Evolutionary conservation across 176 grass and related monocot genomes (phyloP).

Genomic region (Poa pratensis): DNA sequence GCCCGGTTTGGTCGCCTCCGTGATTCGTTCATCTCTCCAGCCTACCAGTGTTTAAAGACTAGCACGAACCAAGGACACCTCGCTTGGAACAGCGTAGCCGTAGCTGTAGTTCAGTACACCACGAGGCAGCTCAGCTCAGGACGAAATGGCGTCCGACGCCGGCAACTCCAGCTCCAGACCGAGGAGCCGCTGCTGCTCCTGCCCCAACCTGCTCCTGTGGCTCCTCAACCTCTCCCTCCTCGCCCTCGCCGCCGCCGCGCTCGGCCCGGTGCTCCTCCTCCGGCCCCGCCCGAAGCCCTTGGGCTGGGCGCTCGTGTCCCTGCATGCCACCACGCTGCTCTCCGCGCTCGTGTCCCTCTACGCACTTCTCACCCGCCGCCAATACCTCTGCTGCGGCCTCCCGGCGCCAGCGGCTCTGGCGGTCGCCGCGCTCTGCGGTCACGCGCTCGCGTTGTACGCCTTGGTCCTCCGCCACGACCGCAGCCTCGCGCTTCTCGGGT

Average conservation of each 20-base stretch:
- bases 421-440: slow-evolving; percentile 55
- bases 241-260: slow-evolving; percentile 48
- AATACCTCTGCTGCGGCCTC: slow-evolving; percentile 12
- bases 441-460: slow-evolving; percentile 49
- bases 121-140: background rate
- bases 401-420: slow-evolving; percentile 45
- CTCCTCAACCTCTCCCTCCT: slow-evolving; percentile 65
- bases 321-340: slow-evolving; percentile 55
- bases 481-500: slow-evolving; percentile 53
- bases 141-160: slow-evolving; percentile 39
- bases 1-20: too few species aligned
- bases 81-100: background rate
- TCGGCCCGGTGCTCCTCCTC: slow-evolving; percentile 62
- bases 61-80: too few species aligned
- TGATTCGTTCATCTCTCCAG: too few species aligned
- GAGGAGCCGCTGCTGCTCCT: slow-evolving; percentile 38
- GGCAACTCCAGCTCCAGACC: slow-evolving; percentile 29
- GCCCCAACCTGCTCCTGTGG: slow-evolving; percentile 58
- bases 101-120: background rate
- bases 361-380: slow-evolving; percentile 58
- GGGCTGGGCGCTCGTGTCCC: slow-evolving; percentile 68
- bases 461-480: slow-evolving; percentile 57
- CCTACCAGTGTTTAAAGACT: too few species aligned
- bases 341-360: slow-evolving; percentile 54
- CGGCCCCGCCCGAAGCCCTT: slow-evolving; percentile 55